A percentile compares a stretch with the other conserved stretches of the same genome.
Evolutionary conservation across 208 protist genomes (phyloP).

Genomic region (Acanthamoeba healyi): DNA sequence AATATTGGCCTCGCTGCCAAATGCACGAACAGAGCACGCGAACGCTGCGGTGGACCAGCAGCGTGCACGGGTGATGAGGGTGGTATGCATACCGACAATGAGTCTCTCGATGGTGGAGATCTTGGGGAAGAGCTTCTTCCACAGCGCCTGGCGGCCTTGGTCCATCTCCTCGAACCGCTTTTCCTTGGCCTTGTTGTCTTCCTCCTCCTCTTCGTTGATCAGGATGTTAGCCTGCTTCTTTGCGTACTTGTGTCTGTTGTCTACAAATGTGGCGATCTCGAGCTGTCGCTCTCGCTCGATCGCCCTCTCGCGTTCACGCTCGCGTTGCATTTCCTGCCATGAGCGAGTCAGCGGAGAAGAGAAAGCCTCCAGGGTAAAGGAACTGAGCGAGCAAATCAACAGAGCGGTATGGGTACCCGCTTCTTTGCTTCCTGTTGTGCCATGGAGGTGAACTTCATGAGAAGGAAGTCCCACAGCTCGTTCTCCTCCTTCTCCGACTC

Average conservation of each 20-base stretch:
- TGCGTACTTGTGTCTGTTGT: slow-evolving; percentile 12
- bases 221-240: slow-evolving; percentile 40
- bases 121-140: slow-evolving; percentile 71
- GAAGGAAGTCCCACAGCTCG: slow-evolving; percentile 66
- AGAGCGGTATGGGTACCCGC: neutral
- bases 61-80: neutral
- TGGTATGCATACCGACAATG: slow-evolving; percentile 28
- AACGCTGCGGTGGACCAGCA: neutral
- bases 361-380: neutral
- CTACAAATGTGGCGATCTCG: slow-evolving; percentile 20
- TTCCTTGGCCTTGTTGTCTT: slow-evolving; percentile 28
- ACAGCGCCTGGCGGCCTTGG: neutral
- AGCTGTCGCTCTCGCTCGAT: slow-evolving; percentile 37
- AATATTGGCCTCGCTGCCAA: slow-evolving; percentile 15
- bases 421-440: slow-evolving; percentile 67
- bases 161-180: slow-evolving; percentile 56
- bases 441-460: slow-evolving; percentile 63
- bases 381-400: neutral
- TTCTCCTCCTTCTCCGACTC: slow-evolving; percentile 54
- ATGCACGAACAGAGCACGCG: neutral
- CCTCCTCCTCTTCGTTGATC: slow-evolving; percentile 59
- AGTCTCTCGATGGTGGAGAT: slow-evolving; percentile 71
- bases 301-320: slow-evolving; percentile 30
- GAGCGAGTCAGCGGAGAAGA: neutral
- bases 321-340: slow-evolving; percentile 49